phyloP scores from a whole-genome alignment of 148 eudicot genomes.

The Amaranthus cruentus region DNA sequence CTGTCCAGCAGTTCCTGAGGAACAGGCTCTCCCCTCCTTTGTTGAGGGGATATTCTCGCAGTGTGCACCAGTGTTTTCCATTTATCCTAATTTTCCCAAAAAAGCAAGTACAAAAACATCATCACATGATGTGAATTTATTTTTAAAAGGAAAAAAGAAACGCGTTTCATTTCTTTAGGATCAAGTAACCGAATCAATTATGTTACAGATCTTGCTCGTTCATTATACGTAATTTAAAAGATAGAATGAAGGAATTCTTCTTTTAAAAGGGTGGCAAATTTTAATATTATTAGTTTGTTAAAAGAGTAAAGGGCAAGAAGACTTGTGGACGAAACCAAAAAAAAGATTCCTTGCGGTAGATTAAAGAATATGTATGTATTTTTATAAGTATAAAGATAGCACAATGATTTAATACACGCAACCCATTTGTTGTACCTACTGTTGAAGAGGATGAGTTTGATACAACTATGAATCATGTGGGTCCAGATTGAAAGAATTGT shows the following conservation, averaged over 20 bases:
- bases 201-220: neutral
- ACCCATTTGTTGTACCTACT: conserved; percentile 26
- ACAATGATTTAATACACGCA: conserved; percentile 27
- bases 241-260: neutral
- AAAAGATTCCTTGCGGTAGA: conserved; percentile 28
- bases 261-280: conserved; percentile 4
- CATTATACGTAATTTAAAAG: neutral
- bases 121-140: neutral
- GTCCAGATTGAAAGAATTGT: conserved; percentile 3
- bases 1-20: conserved; percentile 85
- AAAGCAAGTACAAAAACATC: neutral
- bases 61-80: conserved; percentile 99
- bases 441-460: conserved; percentile 14
- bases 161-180: neutral
- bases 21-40: conserved; percentile 94
- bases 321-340: conserved; percentile 13
- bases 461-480: conserved; percentile 9
- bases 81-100: conserved; percentile 53
- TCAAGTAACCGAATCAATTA: neutral
- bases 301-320: neutral
- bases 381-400: conserved; percentile 11
- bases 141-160: neutral
- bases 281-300: conserved; percentile 7
- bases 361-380: neutral
- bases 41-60: conserved; percentile 88